Evolutionary conservation across 2,329 filamentous ascomycete species (phyloP).

Genomic region (Sporothrix inflata): DNA sequence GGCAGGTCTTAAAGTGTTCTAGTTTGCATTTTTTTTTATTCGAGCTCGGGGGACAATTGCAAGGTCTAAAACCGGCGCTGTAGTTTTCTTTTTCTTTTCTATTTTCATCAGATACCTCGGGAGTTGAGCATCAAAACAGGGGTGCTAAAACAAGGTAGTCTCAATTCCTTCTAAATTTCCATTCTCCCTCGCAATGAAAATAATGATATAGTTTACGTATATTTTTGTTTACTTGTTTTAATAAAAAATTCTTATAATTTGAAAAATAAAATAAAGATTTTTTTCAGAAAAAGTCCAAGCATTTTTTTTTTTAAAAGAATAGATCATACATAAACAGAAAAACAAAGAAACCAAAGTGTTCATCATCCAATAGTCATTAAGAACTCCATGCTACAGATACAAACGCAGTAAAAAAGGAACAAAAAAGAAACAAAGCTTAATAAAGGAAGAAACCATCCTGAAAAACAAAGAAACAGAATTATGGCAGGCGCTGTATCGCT

Average conservation of each 20-base stretch:
- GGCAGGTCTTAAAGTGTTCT: neutral
- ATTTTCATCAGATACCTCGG: neutral
- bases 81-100: too few species aligned
- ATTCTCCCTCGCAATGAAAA: too few species aligned
- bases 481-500: neutral
- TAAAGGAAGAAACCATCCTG: neutral
- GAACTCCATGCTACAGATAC: neutral
- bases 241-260: neutral
- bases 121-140: neutral
- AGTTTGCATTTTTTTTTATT: neutral
- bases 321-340: neutral
- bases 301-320: too few species aligned
- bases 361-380: neutral
- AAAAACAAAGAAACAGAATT: neutral
- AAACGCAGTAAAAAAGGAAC: neutral
- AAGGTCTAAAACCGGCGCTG: neutral
- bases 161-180: too few species aligned
- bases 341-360: neutral
- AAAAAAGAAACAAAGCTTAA: neutral
- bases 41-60: neutral
- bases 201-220: too few species aligned
- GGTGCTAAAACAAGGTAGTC: neutral
- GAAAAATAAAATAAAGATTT: neutral
- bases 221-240: too few species aligned
- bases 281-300: neutral